A percentile compares a stretch with the other conserved stretches of the same genome.
phyloP scores from a whole-genome alignment of 768 basidiomycete species.

The Pulveroboletus sp. region DNA sequence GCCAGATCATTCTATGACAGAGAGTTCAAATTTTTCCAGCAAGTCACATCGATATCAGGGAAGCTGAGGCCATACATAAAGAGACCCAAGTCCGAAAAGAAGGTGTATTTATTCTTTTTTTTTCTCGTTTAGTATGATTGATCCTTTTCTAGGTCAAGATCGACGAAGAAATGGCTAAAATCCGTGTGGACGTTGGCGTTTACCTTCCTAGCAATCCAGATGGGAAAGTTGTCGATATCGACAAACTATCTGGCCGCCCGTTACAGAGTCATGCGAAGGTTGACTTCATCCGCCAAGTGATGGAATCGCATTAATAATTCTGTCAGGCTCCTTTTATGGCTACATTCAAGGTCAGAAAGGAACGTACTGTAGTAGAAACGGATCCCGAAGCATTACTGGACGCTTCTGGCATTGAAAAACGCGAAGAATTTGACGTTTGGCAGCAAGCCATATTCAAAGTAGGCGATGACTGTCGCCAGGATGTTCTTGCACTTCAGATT shows the following conservation, averaged over 20 bases:
- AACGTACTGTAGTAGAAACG: constrained; percentile 60
- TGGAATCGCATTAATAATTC: constrained; percentile 2
- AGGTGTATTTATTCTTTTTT: constrained; percentile 43
- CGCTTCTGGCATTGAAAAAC: constrained; percentile 55
- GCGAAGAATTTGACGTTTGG: constrained; percentile 83
- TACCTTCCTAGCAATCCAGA: constrained; percentile 98
- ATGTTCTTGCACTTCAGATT: constrained; percentile 93
- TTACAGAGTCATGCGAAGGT: constrained; percentile 98
- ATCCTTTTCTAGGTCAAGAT: constrained; percentile 76
- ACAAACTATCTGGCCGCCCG: constrained; percentile 93
- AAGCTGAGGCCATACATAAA: constrained; percentile 97
- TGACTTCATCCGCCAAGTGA: not conserved
- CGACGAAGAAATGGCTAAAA: constrained; percentile 98
- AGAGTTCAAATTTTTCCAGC: constrained; percentile 93
- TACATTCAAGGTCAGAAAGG: constrained; percentile 96
- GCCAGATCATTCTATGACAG: constrained; percentile 88
- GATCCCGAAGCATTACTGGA: constrained; percentile 76
- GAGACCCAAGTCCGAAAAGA: constrained; percentile 93
- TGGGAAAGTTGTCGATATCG: constrained; percentile 94
- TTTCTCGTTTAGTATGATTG: not conserved
- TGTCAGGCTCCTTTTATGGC: constrained; percentile 99
- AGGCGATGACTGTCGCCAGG: constrained; percentile 98
- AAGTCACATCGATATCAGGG: constrained; percentile 97
- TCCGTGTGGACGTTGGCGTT: constrained; percentile 89
- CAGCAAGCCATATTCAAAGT: constrained; percentile 99